Evolutionary conservation across 208 protist genomes (phyloP).

Genomic region (Vickermania spadyakhi): DNA sequence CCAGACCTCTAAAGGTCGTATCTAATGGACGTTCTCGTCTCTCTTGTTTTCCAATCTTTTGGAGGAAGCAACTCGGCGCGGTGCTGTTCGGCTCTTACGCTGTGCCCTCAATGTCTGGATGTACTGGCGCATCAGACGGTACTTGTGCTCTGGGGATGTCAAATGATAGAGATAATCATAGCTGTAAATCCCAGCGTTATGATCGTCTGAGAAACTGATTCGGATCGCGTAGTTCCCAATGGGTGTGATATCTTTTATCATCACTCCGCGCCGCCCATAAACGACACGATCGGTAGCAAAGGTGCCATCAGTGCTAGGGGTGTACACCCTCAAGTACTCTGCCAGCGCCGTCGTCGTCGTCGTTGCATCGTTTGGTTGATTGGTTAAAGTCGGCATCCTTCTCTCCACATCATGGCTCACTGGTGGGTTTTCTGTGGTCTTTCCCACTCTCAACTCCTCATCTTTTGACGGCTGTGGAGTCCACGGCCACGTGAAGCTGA

Average conservation of each 20-base stretch:
- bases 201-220: conserved; percentile 78
- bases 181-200: conserved; percentile 75
- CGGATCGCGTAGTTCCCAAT: conserved; percentile 82
- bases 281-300: conserved; percentile 34
- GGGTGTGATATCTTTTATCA: conserved; percentile 59
- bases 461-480: too few species aligned
- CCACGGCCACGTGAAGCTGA: conserved; percentile 75
- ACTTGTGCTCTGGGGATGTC: conserved; percentile 37
- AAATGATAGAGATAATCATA: conserved; percentile 81
- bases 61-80: conserved; percentile 35
- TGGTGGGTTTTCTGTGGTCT: too few species aligned
- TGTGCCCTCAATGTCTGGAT: conserved; percentile 31
- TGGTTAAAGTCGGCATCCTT: too few species aligned
- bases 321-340: conserved; percentile 78
- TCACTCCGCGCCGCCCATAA: conserved; percentile 73
- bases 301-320: conserved; percentile 74
- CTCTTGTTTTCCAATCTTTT: conserved; percentile 1
- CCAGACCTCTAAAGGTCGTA: too few species aligned
- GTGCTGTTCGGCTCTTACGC: conserved; percentile 59
- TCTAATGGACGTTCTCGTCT: neutral
- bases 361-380: too few species aligned
- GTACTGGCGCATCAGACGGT: conserved; percentile 72
- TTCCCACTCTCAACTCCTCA: too few species aligned
- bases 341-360: conserved; percentile 24
- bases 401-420: too few species aligned